phyloP scores from a whole-genome alignment of 192 early-diverging fungal genomes.

The Entomortierella chlamydospora region DNA sequence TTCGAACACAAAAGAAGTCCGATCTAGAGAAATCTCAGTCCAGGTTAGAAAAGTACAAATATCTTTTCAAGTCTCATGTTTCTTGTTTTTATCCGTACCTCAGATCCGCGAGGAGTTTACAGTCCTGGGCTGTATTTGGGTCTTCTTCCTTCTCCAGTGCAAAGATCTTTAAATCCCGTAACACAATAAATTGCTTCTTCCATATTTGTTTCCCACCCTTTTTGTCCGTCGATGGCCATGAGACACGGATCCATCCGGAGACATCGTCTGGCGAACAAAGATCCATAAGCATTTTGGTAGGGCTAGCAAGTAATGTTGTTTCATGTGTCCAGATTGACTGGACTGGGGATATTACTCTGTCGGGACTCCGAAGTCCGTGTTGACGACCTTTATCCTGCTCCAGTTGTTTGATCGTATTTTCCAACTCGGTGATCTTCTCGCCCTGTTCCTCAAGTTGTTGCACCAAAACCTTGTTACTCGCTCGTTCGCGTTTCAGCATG shows the following conservation, averaged over 20 bases:
- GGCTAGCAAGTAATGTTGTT: conserved; percentile 4
- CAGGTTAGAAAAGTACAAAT: neutral
- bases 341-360: conserved; percentile 33
- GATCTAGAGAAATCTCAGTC: conserved; percentile 15
- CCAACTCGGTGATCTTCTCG: conserved; percentile 51
- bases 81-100: conserved; percentile 4
- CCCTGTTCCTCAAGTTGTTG: conserved; percentile 51
- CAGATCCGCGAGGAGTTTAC: conserved; percentile 39
- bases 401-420: conserved; percentile 35
- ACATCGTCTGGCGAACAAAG: conserved; percentile 31
- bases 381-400: conserved; percentile 48
- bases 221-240: conserved; percentile 42
- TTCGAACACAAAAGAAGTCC: conserved; percentile 50
- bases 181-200: conserved; percentile 49
- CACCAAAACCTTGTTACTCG: conserved; percentile 48
- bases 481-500: conserved; percentile 47
- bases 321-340: conserved; percentile 30
- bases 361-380: conserved; percentile 26
- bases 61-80: neutral
- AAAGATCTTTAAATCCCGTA: conserved; percentile 44
- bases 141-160: conserved; percentile 47
- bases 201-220: conserved; percentile 37
- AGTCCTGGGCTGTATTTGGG: conserved; percentile 13
- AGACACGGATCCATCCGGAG: conserved; percentile 47
- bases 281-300: conserved; percentile 51